A percentile compares a stretch with the other conserved stretches of the same genome.
These are phyloP conservation scores for Cicer yamashitae DNA, from an alignment of 306 rosid genomes.

Conservation along the genomic window DNA sequence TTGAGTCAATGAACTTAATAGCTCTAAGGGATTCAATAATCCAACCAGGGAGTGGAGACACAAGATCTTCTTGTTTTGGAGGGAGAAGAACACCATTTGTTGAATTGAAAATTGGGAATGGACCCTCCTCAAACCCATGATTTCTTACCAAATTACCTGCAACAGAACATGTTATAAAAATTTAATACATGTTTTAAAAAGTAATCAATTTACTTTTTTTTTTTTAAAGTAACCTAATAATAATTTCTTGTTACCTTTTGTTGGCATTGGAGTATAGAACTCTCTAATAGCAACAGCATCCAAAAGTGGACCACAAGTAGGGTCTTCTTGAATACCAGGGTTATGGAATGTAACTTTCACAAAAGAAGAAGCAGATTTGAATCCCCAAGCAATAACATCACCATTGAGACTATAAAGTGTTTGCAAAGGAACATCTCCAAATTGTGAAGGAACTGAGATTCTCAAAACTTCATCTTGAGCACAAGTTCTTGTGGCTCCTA, in stretches of 20 bases:
- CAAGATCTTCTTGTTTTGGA: conserved; percentile 76
- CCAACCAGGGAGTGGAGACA: conserved; percentile 97
- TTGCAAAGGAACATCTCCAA: conserved; percentile 87
- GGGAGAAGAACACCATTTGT: conserved; percentile 87
- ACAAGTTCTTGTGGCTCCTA: conserved; percentile 92
- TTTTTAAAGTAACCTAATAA: too few species aligned
- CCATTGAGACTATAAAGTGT: conserved; percentile 84
- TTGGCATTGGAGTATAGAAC: conserved; percentile 60
- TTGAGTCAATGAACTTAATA: conserved; percentile 72
- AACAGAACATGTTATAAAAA: conserved; percentile 12
- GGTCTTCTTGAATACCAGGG: conserved; percentile 90
- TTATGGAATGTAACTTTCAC: conserved; percentile 73
- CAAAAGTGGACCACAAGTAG: conserved; percentile 92
- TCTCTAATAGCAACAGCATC: conserved; percentile 89
- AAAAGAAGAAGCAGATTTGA: conserved; percentile 49
- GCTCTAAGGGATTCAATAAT: conserved; percentile 92
- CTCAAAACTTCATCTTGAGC: conserved; percentile 92
- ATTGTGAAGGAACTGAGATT: conserved; percentile 68
- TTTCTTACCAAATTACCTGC: conserved; percentile 87
- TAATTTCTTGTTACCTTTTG: conserved; percentile 55
- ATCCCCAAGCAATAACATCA: conserved; percentile 86
- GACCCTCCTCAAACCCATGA: conserved; percentile 85
- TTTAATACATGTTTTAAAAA: too few species aligned
- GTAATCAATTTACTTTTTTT: not conserved
- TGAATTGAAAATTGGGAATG: conserved; percentile 77